Percentiles rank a stretch among this genome's conserved stretches.
phyloP scores from a whole-genome alignment of 179 eudicot species.

The Carnegiea gigantea region DNA sequence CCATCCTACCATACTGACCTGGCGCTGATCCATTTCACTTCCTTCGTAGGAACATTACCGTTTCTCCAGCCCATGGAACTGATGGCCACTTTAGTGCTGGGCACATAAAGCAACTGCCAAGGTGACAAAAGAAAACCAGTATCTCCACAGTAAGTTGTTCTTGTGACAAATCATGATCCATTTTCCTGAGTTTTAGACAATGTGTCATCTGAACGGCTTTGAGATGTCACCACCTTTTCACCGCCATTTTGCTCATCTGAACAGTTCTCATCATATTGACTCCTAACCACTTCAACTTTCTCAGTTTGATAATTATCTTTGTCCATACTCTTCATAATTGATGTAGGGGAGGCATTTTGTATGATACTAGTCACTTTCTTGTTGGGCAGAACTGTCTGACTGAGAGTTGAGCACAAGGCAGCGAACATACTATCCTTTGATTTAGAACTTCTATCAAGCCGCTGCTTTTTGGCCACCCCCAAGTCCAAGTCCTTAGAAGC shows the following conservation, averaged over 20 bases:
- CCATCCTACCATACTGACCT: not conserved
- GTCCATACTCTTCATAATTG: conserved; percentile 31
- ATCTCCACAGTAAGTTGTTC: not conserved
- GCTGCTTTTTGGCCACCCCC: conserved; percentile 55
- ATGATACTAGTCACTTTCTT: conserved; percentile 45
- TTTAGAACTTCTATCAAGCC: conserved; percentile 46
- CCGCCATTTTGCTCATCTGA: conserved; percentile 18
- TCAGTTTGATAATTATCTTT: conserved; percentile 35
- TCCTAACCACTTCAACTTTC: conserved; percentile 34
- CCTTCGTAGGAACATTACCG: conserved; percentile 10
- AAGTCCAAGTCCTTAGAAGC: conserved; percentile 54
- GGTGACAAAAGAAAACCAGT: not conserved
- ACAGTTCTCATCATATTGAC: conserved; percentile 24
- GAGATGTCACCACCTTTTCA: conserved; percentile 29
- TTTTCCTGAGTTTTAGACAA: conserved; percentile 30
- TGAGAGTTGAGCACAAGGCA: conserved; percentile 70
- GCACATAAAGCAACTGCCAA: too few relatives aligned
- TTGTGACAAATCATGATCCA: conserved; percentile 52
- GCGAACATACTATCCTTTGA: conserved; percentile 71
- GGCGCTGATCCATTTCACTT: conserved; percentile 5
- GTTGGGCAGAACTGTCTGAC: conserved; percentile 62
- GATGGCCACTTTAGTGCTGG: not conserved
- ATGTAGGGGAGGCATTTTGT: conserved; percentile 28
- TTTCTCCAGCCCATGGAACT: conserved; percentile 9
- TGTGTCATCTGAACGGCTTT: conserved; percentile 30